Evolutionary conservation across 768 basidiomycete genomes (phyloP).

Genomic region (Coprinopsis strossmayeri): DNA sequence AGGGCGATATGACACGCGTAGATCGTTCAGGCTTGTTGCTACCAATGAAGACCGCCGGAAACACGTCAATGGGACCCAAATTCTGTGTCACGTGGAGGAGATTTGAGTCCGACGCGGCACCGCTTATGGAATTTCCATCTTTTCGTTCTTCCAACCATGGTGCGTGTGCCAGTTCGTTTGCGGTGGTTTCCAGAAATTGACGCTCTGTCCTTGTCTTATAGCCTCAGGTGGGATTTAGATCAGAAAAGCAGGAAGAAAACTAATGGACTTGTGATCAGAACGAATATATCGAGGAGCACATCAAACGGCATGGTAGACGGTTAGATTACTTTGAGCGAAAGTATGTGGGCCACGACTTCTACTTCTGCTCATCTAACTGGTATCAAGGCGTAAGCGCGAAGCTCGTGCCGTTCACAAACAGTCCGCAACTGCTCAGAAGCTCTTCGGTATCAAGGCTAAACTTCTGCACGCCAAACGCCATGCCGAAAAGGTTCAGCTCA

Average conservation of each 20-base stretch:
- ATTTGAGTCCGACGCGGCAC: slow-evolving; percentile 8
- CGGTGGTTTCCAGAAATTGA: slow-evolving; percentile 9
- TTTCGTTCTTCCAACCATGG: slow-evolving; percentile 33
- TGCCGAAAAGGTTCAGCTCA: slow-evolving; percentile 96
- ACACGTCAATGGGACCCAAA: slow-evolving; percentile 11
- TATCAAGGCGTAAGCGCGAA: slow-evolving; percentile 68
- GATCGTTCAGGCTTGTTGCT: neutral
- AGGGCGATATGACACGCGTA: neutral
- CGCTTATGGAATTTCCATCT: slow-evolving; percentile 16
- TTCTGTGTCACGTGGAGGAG: slow-evolving; percentile 25
- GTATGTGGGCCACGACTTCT: slow-evolving; percentile 42
- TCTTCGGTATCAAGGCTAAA: slow-evolving; percentile 96
- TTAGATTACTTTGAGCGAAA: slow-evolving; percentile 95
- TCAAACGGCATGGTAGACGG: slow-evolving; percentile 93
- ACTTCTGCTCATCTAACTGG: slow-evolving; percentile 3
- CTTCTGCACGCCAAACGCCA: slow-evolving; percentile 96
- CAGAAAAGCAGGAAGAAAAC: neutral
- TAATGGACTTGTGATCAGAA: slow-evolving; percentile 46
- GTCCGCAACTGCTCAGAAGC: slow-evolving; percentile 85
- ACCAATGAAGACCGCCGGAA: neutral
- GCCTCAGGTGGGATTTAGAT: slow-evolving; percentile 53
- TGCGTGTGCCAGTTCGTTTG: slow-evolving; percentile 18
- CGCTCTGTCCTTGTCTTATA: slow-evolving; percentile 21
- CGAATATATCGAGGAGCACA: slow-evolving; percentile 99
- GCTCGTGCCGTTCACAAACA: slow-evolving; percentile 71